Conservation (phyloP, 73 alveolate species). For the Durusdinium trenchii region DNA sequence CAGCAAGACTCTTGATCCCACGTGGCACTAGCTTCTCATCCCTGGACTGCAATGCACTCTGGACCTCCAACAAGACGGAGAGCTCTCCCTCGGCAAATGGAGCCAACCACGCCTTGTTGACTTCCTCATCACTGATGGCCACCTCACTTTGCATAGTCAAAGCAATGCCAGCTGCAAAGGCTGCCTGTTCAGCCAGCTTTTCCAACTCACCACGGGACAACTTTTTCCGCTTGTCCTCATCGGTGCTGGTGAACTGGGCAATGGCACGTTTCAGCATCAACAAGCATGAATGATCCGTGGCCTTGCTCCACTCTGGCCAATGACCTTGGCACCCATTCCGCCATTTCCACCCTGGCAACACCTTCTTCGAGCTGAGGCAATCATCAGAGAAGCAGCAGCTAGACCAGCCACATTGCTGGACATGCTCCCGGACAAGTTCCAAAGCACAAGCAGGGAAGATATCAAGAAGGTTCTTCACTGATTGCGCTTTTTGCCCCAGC, state of each 20-base stretch:
- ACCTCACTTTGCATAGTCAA: neutral
- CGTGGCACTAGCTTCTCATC: neutral
- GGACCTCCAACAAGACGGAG: neutral
- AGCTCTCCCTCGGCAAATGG: neutral
- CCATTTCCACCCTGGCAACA: neutral
- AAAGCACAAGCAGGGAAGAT: neutral
- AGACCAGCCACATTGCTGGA: conserved; percentile 20
- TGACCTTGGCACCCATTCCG: neutral
- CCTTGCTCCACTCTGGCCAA: conserved; percentile 4
- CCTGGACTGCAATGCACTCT: neutral
- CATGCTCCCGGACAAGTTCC: neutral
- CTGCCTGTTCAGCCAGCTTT: neutral
- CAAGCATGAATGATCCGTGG: neutral
- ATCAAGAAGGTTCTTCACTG: neutral
- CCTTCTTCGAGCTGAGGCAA: neutral
- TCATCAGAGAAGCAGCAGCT: neutral
- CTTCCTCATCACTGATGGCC: neutral
- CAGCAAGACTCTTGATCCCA: neutral
- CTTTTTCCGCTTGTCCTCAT: neutral
- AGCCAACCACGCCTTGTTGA: neutral
- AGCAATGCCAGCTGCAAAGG: neutral
- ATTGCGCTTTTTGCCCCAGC: neutral
- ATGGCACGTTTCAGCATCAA: conserved; percentile 9
- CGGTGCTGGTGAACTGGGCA: neutral
- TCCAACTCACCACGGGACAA: neutral